Evolutionary conservation across 2,329 filamentous ascomycete species (phyloP).

Genomic region (Davidsoniella australis): DNA sequence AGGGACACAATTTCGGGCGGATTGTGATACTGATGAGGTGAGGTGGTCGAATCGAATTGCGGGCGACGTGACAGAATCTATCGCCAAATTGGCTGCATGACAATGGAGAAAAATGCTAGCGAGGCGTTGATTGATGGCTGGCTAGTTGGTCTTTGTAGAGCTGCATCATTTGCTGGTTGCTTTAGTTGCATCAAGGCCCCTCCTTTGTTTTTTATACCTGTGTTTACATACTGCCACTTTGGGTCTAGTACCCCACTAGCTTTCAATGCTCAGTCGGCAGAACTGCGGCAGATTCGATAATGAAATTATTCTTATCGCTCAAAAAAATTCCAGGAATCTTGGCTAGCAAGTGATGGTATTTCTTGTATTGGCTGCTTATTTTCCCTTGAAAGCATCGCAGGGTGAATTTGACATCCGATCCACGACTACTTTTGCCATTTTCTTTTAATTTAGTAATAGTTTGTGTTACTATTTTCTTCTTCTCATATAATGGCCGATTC

Average conservation of each 20-base stretch:
- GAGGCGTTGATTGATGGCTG: too few species aligned
- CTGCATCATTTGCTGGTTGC: not conserved
- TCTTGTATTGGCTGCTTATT: not conserved
- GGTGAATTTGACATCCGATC: conserved; percentile 2
- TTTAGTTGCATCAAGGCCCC: not conserved
- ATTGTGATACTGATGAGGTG: not conserved
- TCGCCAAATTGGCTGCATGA: too few species aligned
- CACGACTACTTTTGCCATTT: conserved; percentile 6
- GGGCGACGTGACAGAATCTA: not conserved
- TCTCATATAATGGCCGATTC: conserved; percentile 17
- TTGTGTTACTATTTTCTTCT: too few species aligned
- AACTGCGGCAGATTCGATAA: conserved; percentile 12
- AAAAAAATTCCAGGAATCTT: conserved; percentile 7
- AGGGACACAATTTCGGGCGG: too few species aligned
- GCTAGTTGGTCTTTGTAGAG: not conserved
- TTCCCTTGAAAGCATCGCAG: not conserved
- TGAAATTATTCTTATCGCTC: conserved; percentile 6
- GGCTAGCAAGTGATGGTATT: not conserved
- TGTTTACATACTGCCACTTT: conserved; percentile 13
- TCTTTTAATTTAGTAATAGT: not conserved
- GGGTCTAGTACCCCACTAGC: not conserved
- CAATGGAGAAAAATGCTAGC: too few species aligned
- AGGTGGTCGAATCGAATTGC: not conserved
- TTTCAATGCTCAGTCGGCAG: not conserved
- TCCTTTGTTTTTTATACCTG: not conserved